Evolutionary conservation across 768 basidiomycete species (phyloP), one percentile per base, ranked within the genome.

Genomic region (Xerocomellus chrysenteron): DNA sequence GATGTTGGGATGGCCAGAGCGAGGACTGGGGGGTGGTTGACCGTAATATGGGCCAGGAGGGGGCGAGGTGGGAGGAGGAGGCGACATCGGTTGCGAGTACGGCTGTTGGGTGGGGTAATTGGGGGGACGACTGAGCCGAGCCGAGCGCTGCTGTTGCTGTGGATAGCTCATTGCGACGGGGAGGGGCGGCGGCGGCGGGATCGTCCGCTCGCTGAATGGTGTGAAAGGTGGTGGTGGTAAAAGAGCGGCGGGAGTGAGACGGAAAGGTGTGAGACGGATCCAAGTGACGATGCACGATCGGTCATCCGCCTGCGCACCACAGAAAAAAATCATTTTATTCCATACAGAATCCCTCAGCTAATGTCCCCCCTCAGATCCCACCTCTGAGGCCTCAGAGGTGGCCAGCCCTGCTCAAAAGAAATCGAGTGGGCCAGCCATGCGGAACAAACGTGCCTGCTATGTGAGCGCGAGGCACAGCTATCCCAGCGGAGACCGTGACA

Each of bases 1-100:
- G 26, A 92, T 85, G 61, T 77, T 80, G 43, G 76, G 62, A 37
- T 59, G 58, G 16, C n/a, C 47, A 17, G 64, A 43, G 28, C 70
- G 70, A 21, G 65, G 52, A 47, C 40, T 61, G 48, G 53, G 21
- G 41, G 57, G 48, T 32, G 41, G 69, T 41, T 66, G 68, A 4
- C 43, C 52, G n/a, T 70, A 58, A 43, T 57, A 55, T 35, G 39
- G 13, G 5, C 54, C 59, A 8, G 62, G 54, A 21, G 63, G 39
- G 2, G 59, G 56, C 10, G 69, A 58, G 4, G 54, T 54, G 17
- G 67, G 47, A 24, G 58, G 62, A 16, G 67, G 67, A 14, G 55
- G 66, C 19, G 61, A 40, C 33, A 48, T 54, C 17, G 59, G 46
- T 19, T 73, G 67, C 10, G 42, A 24, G 32, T 71, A 59, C 5